Percentiles rank a stretch among this genome's conserved stretches.
Evolutionary conservation across 257 asterid species (phyloP).

Genomic region (Lantana camara): DNA sequence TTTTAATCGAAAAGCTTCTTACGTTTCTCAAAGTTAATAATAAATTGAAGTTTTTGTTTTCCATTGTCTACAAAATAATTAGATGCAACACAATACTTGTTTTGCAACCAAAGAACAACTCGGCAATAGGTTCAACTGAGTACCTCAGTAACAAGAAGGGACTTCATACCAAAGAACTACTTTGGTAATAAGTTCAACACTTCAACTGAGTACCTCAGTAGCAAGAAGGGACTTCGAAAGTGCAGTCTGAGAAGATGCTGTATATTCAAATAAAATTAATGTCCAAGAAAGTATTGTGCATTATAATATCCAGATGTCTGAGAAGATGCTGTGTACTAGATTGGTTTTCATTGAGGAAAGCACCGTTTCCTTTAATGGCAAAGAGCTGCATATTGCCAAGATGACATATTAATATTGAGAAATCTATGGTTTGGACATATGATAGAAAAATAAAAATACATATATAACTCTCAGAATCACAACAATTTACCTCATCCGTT

Average conservation of each 20-base stretch:
- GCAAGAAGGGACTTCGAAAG: slow-evolving; percentile 83
- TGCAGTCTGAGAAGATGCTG: slow-evolving; percentile 84
- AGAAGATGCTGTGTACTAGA: slow-evolving; percentile 48
- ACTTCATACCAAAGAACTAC: slow-evolving; percentile 2
- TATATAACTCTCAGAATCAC: background rate
- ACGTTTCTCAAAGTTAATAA: slow-evolving; percentile 17
- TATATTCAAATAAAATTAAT: slow-evolving; percentile 7
- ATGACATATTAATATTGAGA: no score
- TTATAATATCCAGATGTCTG: background rate
- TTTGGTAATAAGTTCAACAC: slow-evolving; percentile 8
- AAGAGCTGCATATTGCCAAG: slow-evolving; percentile 59
- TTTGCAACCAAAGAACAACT: no score
- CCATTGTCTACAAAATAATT: background rate
- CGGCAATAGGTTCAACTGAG: no score
- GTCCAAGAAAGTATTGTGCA: slow-evolving; percentile 14
- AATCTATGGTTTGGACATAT: no score
- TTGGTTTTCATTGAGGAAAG: slow-evolving; percentile 72
- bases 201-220: slow-evolving; percentile 74
- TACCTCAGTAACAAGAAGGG: no score
- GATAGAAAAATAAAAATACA: slow-evolving; percentile 11
- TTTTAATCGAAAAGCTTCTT: slow-evolving; percentile 27
- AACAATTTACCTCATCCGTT: slow-evolving; percentile 69
- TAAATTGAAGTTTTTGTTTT: background rate
- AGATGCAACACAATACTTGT: background rate
- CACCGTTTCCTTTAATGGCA: slow-evolving; percentile 71